Base-by-base conservation (phyloP, 2,329 filamentous ascomycete species). In the Colletotrichum lindemuthianum region DNA sequence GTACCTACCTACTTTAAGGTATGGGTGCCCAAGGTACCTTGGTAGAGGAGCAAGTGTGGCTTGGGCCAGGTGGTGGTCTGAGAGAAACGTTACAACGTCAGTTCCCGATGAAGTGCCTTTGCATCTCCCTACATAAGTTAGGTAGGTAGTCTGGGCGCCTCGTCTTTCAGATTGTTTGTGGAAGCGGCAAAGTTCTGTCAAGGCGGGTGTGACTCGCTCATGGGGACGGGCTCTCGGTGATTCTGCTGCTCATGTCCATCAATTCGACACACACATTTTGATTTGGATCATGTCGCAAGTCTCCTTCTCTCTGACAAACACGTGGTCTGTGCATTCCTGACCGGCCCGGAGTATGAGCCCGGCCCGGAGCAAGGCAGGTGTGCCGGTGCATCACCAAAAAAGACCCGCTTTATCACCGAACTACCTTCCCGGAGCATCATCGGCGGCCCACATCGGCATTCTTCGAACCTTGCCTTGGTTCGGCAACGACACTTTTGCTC, bases 321-420 rank as follows among this genome's bases (percentile, higher is more conserved):
- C 33, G 8, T 67, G 65, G 65, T 66, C 65, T 41, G 57, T 61
- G 65, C 63, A 36, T 37, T 16, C 16, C 36, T 34, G 16, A 37
- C 59, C 58, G 61, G 61, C 39, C 61, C 61, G 61, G 58, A 50
- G 13, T 39, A 43, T 34, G 45, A 40, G 54, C 39, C 48, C 48
- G 57, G 57, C 16, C 48, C 36, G 43, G 45, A 4, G 34, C 37
- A 8, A 33, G 15, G 9, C 36, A 49, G 43, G n/a, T 45, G 43
- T 16, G 34, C 33, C 39, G 33, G 16, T 43, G 24, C 24, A 24
- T 24, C 24, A 47, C 13, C 41, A 36, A 37, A 7, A 11, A 15
- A 11, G 36, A 15, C 51, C 61, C 61, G 52, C 47, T 52, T 48
- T 48, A 11, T 32, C 44, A 51, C 50, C 51, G 43, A 36, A 40